phyloP scores from a whole-genome alignment of 2,329 filamentous ascomycete species.

The Tolypocladium nubicola region DNA sequence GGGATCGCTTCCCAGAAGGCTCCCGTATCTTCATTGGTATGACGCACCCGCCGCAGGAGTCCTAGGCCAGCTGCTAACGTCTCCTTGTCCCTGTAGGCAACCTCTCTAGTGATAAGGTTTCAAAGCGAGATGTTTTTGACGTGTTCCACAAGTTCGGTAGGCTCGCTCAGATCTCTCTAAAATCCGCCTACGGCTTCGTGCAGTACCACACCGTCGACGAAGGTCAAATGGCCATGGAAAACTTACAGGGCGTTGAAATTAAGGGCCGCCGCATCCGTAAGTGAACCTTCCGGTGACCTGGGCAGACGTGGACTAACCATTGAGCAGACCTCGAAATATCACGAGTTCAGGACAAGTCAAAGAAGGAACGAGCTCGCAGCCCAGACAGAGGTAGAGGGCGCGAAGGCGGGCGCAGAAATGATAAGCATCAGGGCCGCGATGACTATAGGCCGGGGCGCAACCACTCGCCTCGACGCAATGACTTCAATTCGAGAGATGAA shows the following conservation, averaged over 20 bases:
- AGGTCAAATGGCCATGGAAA: slow-evolving; percentile 63
- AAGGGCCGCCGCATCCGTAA: slow-evolving; percentile 89
- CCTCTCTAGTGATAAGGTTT: slow-evolving; percentile 83
- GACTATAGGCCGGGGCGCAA: slow-evolving; percentile 55
- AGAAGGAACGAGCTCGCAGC: slow-evolving; percentile 49
- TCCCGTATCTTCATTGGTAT: slow-evolving; percentile 74
- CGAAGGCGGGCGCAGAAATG: slow-evolving; percentile 30
- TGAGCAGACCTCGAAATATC: slow-evolving; percentile 69
- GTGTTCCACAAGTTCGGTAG: slow-evolving; percentile 78
- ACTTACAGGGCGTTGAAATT: slow-evolving; percentile 71
- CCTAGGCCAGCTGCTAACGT: slow-evolving; percentile 8
- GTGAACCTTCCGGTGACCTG: slow-evolving; percentile 21
- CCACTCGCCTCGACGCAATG: slow-evolving; percentile 45
- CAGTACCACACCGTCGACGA: slow-evolving; percentile 75
- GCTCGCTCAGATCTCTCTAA: slow-evolving; percentile 89
- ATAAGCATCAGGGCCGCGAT: slow-evolving; percentile 42
- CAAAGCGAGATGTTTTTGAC: slow-evolving; percentile 88
- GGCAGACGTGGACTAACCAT: slow-evolving; percentile 20
- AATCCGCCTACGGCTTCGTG: slow-evolving; percentile 93
- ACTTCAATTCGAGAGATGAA: slow-evolving; percentile 52
- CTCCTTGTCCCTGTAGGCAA: slow-evolving; percentile 52
- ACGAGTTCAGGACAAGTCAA: slow-evolving; percentile 67
- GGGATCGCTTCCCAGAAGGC: slow-evolving; percentile 69
- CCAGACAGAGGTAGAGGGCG: slow-evolving; percentile 47
- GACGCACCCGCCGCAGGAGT: slow-evolving; percentile 18